These are phyloP conservation scores for Dothistroma pini DNA, from an alignment of 2,329 filamentous ascomycete genomes.

Conservation along the genomic window DNA sequence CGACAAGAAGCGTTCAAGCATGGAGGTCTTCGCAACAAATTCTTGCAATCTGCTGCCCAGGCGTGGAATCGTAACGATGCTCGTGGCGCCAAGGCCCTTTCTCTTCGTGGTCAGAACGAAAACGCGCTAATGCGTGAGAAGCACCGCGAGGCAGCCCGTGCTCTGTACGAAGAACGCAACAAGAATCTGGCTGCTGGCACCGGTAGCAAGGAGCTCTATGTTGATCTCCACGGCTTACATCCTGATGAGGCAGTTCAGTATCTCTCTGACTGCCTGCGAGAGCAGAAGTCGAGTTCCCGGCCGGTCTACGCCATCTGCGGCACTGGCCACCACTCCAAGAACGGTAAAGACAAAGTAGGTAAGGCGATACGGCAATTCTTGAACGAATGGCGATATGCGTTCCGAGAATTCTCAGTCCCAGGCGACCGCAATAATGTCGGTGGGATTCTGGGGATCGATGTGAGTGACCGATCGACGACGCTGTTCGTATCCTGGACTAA, in stretches of 20 bases:
- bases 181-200: conserved; percentile 54
- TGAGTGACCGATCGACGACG: too few relatives aligned
- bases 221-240: conserved; percentile 97
- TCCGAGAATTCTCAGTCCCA: conserved; percentile 91
- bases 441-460: conserved; percentile 58
- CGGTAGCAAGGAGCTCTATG: conserved; percentile 69
- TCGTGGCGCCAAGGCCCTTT: conserved; percentile 89
- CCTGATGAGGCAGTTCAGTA: conserved; percentile 96
- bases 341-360: conserved; percentile 97
- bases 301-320: conserved; percentile 95
- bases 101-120: conserved; percentile 89
- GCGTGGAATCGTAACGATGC: conserved; percentile 99
- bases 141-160: conserved; percentile 85
- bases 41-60: conserved; percentile 92
- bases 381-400: conserved; percentile 93
- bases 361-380: conserved; percentile 88
- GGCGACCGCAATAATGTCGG: conserved; percentile 84
- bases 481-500: not conserved
- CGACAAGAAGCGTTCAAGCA: conserved; percentile 96
- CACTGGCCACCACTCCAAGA: conserved; percentile 96
- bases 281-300: conserved; percentile 67
- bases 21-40: conserved; percentile 93
- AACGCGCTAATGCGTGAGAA: conserved; percentile 97
- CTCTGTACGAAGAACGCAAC: conserved; percentile 92
- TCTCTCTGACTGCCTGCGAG: conserved; percentile 78